phyloP scores from a whole-genome alignment of 257 asterid genomes.

The Gentiana straminea region DNA sequence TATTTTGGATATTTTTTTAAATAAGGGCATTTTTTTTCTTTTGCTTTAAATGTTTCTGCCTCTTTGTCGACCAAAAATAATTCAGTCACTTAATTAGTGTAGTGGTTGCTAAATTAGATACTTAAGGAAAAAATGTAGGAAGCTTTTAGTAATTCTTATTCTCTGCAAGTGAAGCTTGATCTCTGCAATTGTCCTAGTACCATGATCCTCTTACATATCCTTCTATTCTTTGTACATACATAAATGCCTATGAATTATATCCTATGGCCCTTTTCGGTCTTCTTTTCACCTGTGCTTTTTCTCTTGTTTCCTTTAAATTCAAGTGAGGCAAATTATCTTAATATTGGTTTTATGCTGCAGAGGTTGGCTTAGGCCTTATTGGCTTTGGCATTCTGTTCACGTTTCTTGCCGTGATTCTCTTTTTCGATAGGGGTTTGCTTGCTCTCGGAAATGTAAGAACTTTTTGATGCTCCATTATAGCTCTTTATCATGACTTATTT shows the following conservation, averaged over 20 bases:
- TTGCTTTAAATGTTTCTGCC: no score
- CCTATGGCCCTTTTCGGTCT: not conserved
- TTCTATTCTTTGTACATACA: not conserved
- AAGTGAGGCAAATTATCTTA: slow-evolving; percentile 6
- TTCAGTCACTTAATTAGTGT: no score
- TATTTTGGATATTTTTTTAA: no score
- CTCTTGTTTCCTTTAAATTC: not conserved
- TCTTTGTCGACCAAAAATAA: no score
- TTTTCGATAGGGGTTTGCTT: slow-evolving; percentile 81
- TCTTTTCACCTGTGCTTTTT: not conserved
- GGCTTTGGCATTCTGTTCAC: slow-evolving; percentile 74
- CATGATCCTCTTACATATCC: not conserved
- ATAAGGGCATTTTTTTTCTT: no score
- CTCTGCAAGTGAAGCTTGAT: not conserved
- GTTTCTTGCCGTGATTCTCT: slow-evolving; percentile 59
- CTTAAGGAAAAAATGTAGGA: no score
- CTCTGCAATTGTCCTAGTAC: no score
- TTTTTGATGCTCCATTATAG: slow-evolving; percentile 5
- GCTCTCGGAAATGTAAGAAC: slow-evolving; percentile 84
- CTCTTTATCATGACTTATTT: not conserved
- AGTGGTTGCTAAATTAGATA: no score
- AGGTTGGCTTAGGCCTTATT: slow-evolving; percentile 68
- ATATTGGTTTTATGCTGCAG: slow-evolving; percentile 32
- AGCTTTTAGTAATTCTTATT: not conserved
- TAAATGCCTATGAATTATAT: no score